Conservation (phyloP, 1,284 basidiomycete species). For the Erythrobasidium hasegawianum region DNA sequence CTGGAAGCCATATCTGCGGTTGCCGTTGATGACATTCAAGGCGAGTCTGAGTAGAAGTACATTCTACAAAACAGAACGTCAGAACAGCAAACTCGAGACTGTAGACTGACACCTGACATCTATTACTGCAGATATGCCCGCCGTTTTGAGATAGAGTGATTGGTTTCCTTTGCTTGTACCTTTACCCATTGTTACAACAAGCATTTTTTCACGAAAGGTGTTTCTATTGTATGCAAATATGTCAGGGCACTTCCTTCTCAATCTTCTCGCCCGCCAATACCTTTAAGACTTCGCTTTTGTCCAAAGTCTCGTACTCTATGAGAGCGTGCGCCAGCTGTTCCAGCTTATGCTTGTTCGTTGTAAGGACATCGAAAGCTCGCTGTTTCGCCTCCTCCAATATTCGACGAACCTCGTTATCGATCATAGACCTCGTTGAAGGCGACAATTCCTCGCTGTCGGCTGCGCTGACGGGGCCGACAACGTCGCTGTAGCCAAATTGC, state of each 20-base stretch:
- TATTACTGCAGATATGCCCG: too few species aligned
- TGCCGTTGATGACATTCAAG: conserved; percentile 32
- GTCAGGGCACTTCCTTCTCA: conserved; percentile 19
- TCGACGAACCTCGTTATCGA: conserved; percentile 49
- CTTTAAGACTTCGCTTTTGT: conserved; percentile 73
- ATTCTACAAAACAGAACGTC: too few species aligned
- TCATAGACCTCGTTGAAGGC: conserved; percentile 41
- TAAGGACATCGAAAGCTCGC: conserved; percentile 66
- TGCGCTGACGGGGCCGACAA: conserved; percentile 42
- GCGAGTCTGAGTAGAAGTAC: conserved; percentile 23
- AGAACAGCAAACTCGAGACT: too few species aligned
- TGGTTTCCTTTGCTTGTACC: background rate
- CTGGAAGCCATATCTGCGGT: conserved; percentile 18
- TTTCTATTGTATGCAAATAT: too few species aligned
- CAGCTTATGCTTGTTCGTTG: conserved; percentile 69
- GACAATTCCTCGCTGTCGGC: conserved; percentile 38
- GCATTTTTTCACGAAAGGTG: background rate
- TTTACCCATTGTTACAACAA: background rate
- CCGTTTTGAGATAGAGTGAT: too few species aligned
- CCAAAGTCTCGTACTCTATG: conserved; percentile 89
- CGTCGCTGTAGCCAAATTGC: conserved; percentile 70
- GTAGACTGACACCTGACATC: too few species aligned
- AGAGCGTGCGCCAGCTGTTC: conserved; percentile 83
- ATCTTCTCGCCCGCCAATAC: conserved; percentile 43
- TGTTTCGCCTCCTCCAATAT: conserved; percentile 69